Evolutionary conservation across 2,329 filamentous ascomycete species (phyloP).

Genomic region (Cladorrhinum sp.): DNA sequence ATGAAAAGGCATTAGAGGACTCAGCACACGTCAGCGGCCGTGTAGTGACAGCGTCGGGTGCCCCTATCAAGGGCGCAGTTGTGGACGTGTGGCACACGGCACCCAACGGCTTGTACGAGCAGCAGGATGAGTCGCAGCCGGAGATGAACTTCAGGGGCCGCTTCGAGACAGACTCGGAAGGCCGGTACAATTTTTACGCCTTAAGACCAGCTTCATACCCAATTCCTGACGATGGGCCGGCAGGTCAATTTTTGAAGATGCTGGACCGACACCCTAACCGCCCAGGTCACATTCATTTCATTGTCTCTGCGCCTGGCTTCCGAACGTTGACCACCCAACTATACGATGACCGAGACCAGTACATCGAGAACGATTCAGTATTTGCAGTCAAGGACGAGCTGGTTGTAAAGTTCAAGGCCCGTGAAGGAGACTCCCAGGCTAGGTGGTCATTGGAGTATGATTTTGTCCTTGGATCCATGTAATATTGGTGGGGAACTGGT

Average conservation of each 20-base stretch:
- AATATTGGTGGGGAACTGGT: background rate
- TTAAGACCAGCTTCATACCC: conserved; percentile 58
- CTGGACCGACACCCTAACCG: conserved; percentile 37
- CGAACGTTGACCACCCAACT: conserved; percentile 68
- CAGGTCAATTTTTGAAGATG: conserved; percentile 33
- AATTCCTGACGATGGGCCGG: conserved; percentile 36
- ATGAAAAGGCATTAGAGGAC: conserved; percentile 39
- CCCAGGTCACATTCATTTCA: conserved; percentile 40
- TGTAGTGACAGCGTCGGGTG: conserved; percentile 48
- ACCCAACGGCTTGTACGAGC: conserved; percentile 46
- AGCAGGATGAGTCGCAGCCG: conserved; percentile 50
- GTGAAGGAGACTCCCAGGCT: conserved; percentile 31
- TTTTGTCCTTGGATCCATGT: conserved; percentile 34
- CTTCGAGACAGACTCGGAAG: conserved; percentile 64
- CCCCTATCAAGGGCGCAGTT: conserved; percentile 52
- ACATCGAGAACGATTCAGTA: conserved; percentile 47
- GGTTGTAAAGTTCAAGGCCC: conserved; percentile 34
- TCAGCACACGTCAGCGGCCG: conserved; percentile 56
- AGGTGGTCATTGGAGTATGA: conserved; percentile 35
- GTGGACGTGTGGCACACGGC: conserved; percentile 65
- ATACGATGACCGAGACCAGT: conserved; percentile 59
- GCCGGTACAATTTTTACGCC: conserved; percentile 61
- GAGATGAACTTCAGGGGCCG: conserved; percentile 73
- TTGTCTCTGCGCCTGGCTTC: conserved; percentile 50
- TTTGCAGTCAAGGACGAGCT: conserved; percentile 42